Percentiles rank a stretch among this genome's conserved stretches.
phyloP scores from a whole-genome alignment of 2,329 filamentous ascomycete species.

The Cladosporium sp. region DNA sequence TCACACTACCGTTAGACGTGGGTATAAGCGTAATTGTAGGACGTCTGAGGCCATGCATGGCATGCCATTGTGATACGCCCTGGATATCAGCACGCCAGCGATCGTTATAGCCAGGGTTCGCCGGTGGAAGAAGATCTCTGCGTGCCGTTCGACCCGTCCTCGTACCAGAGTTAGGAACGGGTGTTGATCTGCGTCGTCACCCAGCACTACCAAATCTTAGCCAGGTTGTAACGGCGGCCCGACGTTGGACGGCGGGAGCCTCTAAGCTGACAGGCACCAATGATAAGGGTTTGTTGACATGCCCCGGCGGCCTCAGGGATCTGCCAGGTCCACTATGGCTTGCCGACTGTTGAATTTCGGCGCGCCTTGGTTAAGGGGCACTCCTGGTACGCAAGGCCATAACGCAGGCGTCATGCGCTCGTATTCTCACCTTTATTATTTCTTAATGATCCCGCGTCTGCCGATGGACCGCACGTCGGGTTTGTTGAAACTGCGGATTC shows the following conservation, averaged over 20 bases:
- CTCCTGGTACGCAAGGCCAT: too few species aligned
- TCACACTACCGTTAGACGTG: constrained; percentile 1
- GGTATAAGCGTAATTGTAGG: background rate
- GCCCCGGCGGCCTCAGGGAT: constrained; percentile 8
- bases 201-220: constrained; percentile 5
- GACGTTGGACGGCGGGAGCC: constrained; percentile 7
- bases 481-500: too few species aligned
- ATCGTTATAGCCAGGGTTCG: background rate
- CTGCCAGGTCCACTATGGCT: constrained; percentile 8
- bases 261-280: constrained; percentile 2
- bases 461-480: too few species aligned
- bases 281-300: background rate
- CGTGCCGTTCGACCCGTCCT: background rate
- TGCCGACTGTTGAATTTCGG: constrained; percentile 6
- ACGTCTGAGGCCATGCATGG: background rate
- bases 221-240: background rate
- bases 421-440: too few species aligned
- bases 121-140: background rate
- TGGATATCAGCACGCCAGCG: background rate
- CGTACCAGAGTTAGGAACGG: background rate
- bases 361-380: background rate
- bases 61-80: background rate
- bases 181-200: constrained; percentile 9
- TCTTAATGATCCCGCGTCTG: too few species aligned
- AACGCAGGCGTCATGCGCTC: too few species aligned